These are phyloP conservation scores for Neofusicoccum kwambonambiense DNA, from an alignment of 2,329 filamentous ascomycete species.

Conservation along the genomic window DNA sequence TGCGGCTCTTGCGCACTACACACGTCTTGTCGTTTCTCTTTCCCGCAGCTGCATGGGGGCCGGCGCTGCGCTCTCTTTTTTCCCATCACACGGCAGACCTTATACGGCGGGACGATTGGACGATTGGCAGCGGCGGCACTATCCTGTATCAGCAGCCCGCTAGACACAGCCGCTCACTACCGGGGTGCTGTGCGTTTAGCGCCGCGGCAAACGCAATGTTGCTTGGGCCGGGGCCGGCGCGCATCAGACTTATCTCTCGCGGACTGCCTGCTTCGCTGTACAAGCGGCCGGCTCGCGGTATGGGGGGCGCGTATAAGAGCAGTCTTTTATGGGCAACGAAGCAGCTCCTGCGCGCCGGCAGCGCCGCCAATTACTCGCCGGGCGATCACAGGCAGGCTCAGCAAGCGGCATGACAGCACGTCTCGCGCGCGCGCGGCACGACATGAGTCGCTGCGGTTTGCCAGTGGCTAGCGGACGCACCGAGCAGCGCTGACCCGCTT, in stretches of 20 bases:
- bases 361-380: not conserved
- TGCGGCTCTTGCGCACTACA: conserved; percentile 11
- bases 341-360: not conserved
- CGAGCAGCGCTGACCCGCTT: not conserved
- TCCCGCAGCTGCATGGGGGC: too few relatives aligned
- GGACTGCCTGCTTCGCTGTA: too few relatives aligned
- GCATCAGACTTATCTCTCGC: too few relatives aligned
- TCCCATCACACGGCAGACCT: not conserved
- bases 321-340: not conserved
- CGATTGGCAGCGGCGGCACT: not conserved
- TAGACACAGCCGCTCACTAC: not conserved
- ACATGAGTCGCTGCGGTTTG: not conserved
- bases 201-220: not conserved
- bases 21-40: not conserved
- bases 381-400: not conserved
- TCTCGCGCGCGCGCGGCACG: not conserved
- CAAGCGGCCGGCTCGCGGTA: not conserved
- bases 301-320: not conserved
- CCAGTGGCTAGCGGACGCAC: not conserved
- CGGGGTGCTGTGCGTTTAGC: not conserved
- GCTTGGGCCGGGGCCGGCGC: too few relatives aligned
- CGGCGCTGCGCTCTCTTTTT: not conserved
- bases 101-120: not conserved
- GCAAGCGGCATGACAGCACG: not conserved
- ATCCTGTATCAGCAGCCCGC: not conserved